These are phyloP conservation scores for Colletotrichum costaricense DNA, from an alignment of 2,329 filamentous ascomycete species.

Conservation along the genomic window DNA sequence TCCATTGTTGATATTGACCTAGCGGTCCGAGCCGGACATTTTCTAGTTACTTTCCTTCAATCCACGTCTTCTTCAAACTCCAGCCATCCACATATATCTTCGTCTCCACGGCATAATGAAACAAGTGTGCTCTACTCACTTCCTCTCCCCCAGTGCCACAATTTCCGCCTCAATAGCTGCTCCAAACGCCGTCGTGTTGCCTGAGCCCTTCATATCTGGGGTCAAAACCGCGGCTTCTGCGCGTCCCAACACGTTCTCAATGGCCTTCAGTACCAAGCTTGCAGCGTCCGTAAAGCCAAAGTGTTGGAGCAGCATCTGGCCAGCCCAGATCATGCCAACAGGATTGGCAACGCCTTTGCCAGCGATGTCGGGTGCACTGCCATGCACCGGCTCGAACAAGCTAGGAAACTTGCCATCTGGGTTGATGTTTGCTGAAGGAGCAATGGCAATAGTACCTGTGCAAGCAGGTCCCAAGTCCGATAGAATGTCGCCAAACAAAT, in stretches of 20 bases:
- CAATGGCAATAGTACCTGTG: conserved; percentile 78
- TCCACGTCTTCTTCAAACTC: background rate
- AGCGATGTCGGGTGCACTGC: conserved; percentile 78
- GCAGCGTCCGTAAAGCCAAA: conserved; percentile 49
- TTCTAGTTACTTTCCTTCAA: too few relatives aligned
- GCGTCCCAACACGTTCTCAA: conserved; percentile 72
- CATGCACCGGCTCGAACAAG: conserved; percentile 79
- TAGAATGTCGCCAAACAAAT: conserved; percentile 41
- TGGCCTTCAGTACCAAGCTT: conserved; percentile 67
- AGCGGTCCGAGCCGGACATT: too few relatives aligned
- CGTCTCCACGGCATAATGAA: background rate
- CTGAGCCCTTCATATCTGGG: conserved; percentile 45
- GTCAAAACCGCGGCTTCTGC: conserved; percentile 45
- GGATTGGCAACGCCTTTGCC: conserved; percentile 80
- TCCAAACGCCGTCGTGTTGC: conserved; percentile 40
- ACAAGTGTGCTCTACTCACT: background rate
- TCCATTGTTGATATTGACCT: too few relatives aligned
- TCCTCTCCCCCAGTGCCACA: conserved; percentile 12
- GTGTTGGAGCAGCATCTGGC: conserved; percentile 82
- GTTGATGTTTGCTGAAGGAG: conserved; percentile 76
- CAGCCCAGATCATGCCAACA: conserved; percentile 76
- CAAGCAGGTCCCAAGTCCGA: conserved; percentile 70
- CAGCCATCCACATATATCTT: background rate
- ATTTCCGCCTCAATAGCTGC: conserved; percentile 40
- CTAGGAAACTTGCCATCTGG: conserved; percentile 64